A percentile compares a stretch with the other conserved stretches of the same genome.
phyloP scores from a whole-genome alignment of 345 rosid species.

The Gossypium sturtianum region DNA sequence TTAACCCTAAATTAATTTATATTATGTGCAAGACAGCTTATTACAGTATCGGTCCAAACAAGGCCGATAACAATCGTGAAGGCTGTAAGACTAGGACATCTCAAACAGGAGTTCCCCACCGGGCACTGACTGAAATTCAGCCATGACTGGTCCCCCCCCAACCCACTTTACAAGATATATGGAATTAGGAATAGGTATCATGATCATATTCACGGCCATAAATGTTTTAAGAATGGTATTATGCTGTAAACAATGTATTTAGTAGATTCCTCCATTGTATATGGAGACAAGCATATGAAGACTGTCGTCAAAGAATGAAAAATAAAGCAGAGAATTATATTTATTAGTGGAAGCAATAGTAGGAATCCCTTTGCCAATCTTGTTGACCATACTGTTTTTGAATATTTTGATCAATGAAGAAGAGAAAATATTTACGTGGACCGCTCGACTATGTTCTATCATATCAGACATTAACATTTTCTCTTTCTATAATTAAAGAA shows the following conservation, averaged over 20 bases:
- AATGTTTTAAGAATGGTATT: constrained; percentile 13
- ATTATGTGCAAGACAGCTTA: no score
- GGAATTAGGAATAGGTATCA: neutral
- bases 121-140: no score
- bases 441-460: neutral
- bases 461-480: no score
- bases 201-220: constrained; percentile 9
- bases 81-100: no score
- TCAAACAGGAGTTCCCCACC: no score
- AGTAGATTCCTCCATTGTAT: constrained; percentile 16
- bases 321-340: neutral
- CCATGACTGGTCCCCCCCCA: no score
- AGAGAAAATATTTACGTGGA: neutral
- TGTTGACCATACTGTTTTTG: neutral
- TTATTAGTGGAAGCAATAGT: neutral
- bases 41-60: no score
- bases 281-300: constrained; percentile 21
- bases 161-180: neutral
- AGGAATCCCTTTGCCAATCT: neutral
- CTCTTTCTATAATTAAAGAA: no score
- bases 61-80: no score
- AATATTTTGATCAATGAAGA: neutral
- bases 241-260: neutral
- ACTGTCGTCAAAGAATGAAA: neutral
- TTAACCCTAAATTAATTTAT: no score